These are phyloP conservation scores for Huntiella bhutanensis DNA, from an alignment of 2,329 filamentous ascomycete genomes.

Conservation along the genomic window DNA sequence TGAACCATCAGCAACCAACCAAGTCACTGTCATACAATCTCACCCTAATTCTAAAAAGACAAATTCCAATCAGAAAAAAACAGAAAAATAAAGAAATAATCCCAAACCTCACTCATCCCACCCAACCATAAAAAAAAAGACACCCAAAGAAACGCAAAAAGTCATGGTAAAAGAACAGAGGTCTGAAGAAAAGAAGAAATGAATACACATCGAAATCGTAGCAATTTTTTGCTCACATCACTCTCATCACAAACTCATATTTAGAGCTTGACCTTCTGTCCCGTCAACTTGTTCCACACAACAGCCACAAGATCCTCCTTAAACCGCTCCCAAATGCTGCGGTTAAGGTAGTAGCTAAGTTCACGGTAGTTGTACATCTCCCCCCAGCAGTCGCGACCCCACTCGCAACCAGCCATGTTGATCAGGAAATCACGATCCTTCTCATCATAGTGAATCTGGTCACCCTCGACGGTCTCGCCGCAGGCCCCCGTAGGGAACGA, in stretches of 20 bases:
- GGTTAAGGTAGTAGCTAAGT: slow-evolving; percentile 76
- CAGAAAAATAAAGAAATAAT: slow-evolving; percentile 4
- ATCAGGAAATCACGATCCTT: slow-evolving; percentile 80
- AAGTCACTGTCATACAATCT: background rate
- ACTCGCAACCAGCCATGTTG: slow-evolving; percentile 97
- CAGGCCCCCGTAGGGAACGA: slow-evolving; percentile 85
- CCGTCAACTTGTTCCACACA: slow-evolving; percentile 44
- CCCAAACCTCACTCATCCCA: background rate
- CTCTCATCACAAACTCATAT: background rate
- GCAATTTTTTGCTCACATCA: slow-evolving; percentile 1
- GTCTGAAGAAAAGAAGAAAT: slow-evolving; percentile 7
- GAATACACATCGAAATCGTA: slow-evolving; percentile 12
- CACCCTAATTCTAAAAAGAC: background rate
- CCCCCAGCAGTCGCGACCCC: slow-evolving; percentile 90
- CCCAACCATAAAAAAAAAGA: slow-evolving; percentile 1
- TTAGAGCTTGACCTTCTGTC: slow-evolving; percentile 38
- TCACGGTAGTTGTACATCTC: slow-evolving; percentile 95
- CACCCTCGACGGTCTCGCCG: slow-evolving; percentile 50
- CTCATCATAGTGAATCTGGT: slow-evolving; percentile 68
- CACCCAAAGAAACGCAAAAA: slow-evolving; percentile 2
- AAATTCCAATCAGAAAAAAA: background rate
- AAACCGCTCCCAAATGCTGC: slow-evolving; percentile 59
- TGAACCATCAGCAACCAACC: no score
- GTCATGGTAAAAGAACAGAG: slow-evolving; percentile 2
- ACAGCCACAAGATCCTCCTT: slow-evolving; percentile 46